These are phyloP conservation scores for Hygrophoropsis aurantiaca DNA, from an alignment of 768 basidiomycete genomes.

Conservation along the genomic window DNA sequence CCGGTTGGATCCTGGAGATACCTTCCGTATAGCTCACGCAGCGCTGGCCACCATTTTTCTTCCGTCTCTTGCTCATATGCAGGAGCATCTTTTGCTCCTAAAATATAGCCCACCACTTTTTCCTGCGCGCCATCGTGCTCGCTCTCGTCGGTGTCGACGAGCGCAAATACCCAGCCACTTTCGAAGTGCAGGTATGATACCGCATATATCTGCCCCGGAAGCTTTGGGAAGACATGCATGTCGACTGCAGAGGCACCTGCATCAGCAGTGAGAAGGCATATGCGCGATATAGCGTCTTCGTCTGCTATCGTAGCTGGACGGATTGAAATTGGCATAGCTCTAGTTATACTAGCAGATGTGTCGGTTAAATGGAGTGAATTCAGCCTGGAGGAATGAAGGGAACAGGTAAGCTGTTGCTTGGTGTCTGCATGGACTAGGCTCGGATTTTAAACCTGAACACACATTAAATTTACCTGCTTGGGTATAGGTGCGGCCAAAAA, in stretches of 20 bases:
- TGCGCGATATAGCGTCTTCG: constrained; percentile 52
- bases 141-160: constrained; percentile 40
- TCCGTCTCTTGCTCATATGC: constrained; percentile 56
- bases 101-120: constrained; percentile 65
- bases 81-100: constrained; percentile 68
- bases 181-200: constrained; percentile 65
- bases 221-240: constrained; percentile 54
- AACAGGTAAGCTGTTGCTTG: too few relatives aligned
- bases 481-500: too few relatives aligned
- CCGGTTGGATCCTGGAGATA: constrained; percentile 8
- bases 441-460: too few relatives aligned
- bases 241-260: constrained; percentile 60
- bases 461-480: too few relatives aligned
- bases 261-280: constrained; percentile 67
- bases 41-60: constrained; percentile 65
- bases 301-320: constrained; percentile 52
- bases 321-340: constrained; percentile 34
- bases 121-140: constrained; percentile 37
- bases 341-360: too few relatives aligned
- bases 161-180: constrained; percentile 63
- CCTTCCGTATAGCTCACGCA: constrained; percentile 53
- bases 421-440: too few relatives aligned
- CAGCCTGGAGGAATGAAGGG: too few relatives aligned
- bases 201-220: constrained; percentile 67
- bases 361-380: too few relatives aligned